Evolutionary conservation across 106 monocot species (phyloP).

Genomic region (Narthecium ossifragum): DNA sequence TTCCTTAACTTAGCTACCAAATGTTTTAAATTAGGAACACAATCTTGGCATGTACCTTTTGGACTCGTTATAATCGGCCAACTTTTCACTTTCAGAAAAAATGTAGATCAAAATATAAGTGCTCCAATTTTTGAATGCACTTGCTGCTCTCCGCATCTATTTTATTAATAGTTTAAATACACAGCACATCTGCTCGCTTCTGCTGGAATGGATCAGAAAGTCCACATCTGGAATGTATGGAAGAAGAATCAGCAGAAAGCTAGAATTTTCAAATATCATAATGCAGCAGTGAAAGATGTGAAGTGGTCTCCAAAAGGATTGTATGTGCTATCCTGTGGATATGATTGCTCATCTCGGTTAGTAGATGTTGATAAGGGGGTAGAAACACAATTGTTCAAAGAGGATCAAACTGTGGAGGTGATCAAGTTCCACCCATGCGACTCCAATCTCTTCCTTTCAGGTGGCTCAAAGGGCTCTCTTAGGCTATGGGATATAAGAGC

Average conservation of each 20-base stretch:
- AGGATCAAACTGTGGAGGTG: constrained; percentile 69
- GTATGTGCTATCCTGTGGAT: constrained; percentile 79
- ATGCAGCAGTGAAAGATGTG: constrained; percentile 78
- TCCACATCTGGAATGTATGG: constrained; percentile 88
- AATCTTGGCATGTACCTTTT: background rate
- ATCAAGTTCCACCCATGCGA: constrained; percentile 68
- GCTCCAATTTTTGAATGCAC: background rate
- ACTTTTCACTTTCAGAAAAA: background rate
- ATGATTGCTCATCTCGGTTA: constrained; percentile 67
- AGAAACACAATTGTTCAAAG: constrained; percentile 56
- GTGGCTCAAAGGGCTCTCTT: constrained; percentile 73
- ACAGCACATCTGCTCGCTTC: constrained; percentile 99
- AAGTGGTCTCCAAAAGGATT: constrained; percentile 71
- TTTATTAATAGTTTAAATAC: constrained; percentile 7
- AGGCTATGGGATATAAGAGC: constrained; percentile 77
- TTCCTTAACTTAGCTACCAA: background rate
- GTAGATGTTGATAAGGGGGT: constrained; percentile 76
- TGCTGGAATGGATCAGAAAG: constrained; percentile 83
- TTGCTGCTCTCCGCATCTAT: background rate
- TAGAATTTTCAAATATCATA: constrained; percentile 54
- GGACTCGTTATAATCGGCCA: background rate
- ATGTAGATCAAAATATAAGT: background rate
- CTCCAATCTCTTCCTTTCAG: constrained; percentile 67
- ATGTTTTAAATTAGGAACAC: background rate
- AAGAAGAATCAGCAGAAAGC: constrained; percentile 37